Base-by-base conservation (phyloP, 177 flowering plant genomes). In the Tripterygium wilfordii region DNA sequence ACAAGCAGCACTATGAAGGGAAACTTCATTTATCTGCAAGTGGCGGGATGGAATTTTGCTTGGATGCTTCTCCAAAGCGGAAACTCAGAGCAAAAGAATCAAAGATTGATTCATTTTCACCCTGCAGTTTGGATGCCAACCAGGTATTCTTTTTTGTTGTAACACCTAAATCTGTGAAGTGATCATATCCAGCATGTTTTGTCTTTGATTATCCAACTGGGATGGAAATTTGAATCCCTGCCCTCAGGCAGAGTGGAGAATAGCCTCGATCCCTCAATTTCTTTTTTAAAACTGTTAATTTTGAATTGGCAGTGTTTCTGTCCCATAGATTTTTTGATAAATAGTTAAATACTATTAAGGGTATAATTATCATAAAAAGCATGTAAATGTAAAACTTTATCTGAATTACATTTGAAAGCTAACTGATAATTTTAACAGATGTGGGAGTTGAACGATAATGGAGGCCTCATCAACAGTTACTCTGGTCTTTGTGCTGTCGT, bases 401-500 rank as follows among this genome's bases (percentile, higher is more conserved):
- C n/a, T n/a, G n/a, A n/a, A n/a, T n/a, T n/a, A n/a, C n/a, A n/a
- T n/a, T n/a, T n/a, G n/a, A n/a, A n/a, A n/a, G n/a, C n/a, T n/a
- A n/a, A n/a, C n/a, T 13, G 28, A 27, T 37, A 32, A 2, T 26
- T 7, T 58, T 32, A 23, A 33, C 88, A 88, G 95, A 70, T 82
- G 76, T 89, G 97, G 97, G 70, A 82, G 61, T 53, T 79, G 47
- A 68, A 54, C 46, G 15, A 15, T 22, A 72, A 80, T 43, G 88
- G 94, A 28, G 69, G 79, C 23, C 76, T 89, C 25, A 48, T 41
- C 19, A 84, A 61, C 70, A 74, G 79, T 50, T 78, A 89, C 59
- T 80, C 88, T 31, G 94, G 97, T 49, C 77, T 69, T 2, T 87
- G 96, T 63, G 91, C 88, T 16, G 65, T 62, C 7, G 45, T 78